phyloP scores from a whole-genome alignment of 805 yeast genomes.

The Saturnispora besseyi region DNA sequence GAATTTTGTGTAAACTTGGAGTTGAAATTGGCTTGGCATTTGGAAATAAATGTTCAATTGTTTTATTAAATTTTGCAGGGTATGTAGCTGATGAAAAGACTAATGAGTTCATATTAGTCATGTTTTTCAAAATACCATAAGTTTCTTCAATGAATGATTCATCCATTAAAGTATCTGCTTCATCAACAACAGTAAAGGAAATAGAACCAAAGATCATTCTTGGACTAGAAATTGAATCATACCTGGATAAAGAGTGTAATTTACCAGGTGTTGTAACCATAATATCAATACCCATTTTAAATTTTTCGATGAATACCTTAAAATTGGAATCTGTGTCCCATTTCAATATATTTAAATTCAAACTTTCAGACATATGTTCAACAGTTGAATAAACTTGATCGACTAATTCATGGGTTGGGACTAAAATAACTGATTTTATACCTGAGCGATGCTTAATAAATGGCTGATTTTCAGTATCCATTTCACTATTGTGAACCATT shows the following conservation, averaged over 20 bases:
- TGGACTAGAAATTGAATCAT: constrained; percentile 25
- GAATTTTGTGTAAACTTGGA: constrained; percentile 79
- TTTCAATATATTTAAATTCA: constrained; percentile 41
- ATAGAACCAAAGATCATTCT: constrained; percentile 36
- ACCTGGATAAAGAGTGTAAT: constrained; percentile 30
- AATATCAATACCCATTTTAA: constrained; percentile 57
- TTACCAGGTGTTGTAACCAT: constrained; percentile 83
- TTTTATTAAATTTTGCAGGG: constrained; percentile 63
- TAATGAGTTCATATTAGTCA: constrained; percentile 48
- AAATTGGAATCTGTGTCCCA: constrained; percentile 60
- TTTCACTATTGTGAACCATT: constrained; percentile 19
- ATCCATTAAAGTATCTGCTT: constrained; percentile 89
- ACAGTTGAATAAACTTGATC: constrained; percentile 58
- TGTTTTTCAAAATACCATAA: constrained; percentile 38
- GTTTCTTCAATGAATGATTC: constrained; percentile 67
- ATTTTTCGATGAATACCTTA: constrained; percentile 38
- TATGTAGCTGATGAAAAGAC: constrained; percentile 87
- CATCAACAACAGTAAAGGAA: constrained; percentile 69
- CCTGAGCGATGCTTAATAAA: constrained; percentile 29
- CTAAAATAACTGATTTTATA: constrained; percentile 64
- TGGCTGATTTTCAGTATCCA: constrained; percentile 14
- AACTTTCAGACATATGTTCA: constrained; percentile 23
- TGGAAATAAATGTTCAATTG: constrained; percentile 55
- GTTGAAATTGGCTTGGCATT: constrained; percentile 59
- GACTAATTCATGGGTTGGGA: constrained; percentile 87